These are phyloP conservation scores for Syzygium aqueum DNA, from an alignment of 345 rosid species.

Conservation along the genomic window DNA sequence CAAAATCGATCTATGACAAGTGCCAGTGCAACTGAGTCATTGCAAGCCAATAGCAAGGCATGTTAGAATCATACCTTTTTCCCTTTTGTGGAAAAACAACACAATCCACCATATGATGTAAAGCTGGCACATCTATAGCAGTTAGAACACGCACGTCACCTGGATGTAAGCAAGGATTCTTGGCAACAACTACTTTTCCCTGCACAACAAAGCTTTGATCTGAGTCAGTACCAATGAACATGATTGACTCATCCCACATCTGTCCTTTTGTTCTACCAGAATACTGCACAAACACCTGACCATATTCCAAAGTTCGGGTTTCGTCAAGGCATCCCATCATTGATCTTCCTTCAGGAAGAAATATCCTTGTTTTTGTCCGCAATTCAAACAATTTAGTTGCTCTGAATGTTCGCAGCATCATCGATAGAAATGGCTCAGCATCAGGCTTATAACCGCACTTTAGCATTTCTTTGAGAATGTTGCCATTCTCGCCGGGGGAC, in stretches of 20 bases:
- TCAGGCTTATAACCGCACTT: conserved; percentile 62
- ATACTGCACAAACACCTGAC: conserved; percentile 64
- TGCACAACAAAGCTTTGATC: conserved; percentile 2
- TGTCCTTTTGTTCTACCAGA: conserved; percentile 11
- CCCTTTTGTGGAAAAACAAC: conserved; percentile 73
- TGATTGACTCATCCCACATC: not conserved
- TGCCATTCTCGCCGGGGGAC: conserved; percentile 62
- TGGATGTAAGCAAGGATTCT: conserved; percentile 69
- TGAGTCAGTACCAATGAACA: not conserved
- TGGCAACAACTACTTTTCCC: conserved; percentile 46
- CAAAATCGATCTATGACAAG: not conserved
- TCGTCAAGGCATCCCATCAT: conserved; percentile 97
- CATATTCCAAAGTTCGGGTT: conserved; percentile 59
- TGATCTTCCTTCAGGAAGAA: conserved; percentile 45
- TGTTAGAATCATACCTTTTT: conserved; percentile 19
- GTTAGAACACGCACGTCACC: conserved; percentile 57
- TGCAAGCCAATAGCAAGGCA: not conserved
- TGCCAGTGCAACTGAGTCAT: not conserved
- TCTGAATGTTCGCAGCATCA: conserved; percentile 85
- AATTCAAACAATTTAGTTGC: conserved; percentile 66
- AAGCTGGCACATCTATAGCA: conserved; percentile 36
- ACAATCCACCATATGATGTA: conserved; percentile 64
- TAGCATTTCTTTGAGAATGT: conserved; percentile 56
- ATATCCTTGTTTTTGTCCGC: conserved; percentile 61
- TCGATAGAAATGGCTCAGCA: conserved; percentile 74